Evolutionary conservation across 768 basidiomycete species (phyloP).

Genomic region (Lepiota subincarnata): DNA sequence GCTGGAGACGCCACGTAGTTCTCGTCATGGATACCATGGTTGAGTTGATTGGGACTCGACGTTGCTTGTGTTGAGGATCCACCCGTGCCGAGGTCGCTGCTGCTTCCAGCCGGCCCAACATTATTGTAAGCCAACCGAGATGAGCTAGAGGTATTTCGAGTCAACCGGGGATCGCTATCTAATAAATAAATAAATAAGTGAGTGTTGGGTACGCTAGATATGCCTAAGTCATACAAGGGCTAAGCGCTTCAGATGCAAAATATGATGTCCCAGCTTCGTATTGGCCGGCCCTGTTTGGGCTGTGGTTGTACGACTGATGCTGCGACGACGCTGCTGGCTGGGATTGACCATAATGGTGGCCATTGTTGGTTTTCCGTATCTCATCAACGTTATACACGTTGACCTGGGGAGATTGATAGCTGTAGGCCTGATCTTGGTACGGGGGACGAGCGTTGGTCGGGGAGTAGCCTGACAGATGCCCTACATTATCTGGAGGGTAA

Average conservation of each 20-base stretch:
- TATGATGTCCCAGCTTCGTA: background rate
- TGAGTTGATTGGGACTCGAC: background rate
- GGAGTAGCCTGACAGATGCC: background rate
- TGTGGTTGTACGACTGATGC: conserved; percentile 10
- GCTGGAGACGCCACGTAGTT: background rate
- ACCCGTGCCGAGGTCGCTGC: background rate
- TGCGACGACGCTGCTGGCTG: conserved; percentile 9
- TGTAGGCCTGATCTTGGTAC: conserved; percentile 12
- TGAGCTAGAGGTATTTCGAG: conserved; percentile 9
- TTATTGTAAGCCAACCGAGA: conserved; percentile 1
- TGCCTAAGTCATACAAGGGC: background rate
- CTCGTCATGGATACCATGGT: background rate
- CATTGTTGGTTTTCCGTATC: conserved; percentile 10
- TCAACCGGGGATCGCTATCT: conserved; percentile 2
- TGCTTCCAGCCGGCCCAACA: background rate
- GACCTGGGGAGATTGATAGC: conserved; percentile 11
- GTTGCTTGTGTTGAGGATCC: conserved; percentile 1
- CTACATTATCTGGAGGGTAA: conserved; percentile 1
- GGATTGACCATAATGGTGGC: conserved; percentile 15
- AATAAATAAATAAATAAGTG: background rate
- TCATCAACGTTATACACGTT: conserved; percentile 17
- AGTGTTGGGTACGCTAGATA: background rate
- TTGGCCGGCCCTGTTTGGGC: background rate
- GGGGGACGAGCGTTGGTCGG: conserved; percentile 1
- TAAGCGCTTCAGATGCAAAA: background rate